Conservation (phyloP, 805 yeast species). For the Starmera pachycereana region DNA sequence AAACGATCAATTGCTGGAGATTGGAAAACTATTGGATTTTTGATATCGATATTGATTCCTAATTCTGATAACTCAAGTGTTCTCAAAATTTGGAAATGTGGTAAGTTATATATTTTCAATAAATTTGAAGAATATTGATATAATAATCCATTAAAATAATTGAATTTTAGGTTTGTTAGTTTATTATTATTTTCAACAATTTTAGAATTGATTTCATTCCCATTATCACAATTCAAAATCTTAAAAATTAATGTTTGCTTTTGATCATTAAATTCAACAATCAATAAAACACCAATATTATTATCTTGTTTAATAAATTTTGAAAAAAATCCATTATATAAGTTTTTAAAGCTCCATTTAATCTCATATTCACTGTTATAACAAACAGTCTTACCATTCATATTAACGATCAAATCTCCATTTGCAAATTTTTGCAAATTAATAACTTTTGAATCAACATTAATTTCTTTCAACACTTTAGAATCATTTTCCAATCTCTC, state of each 20-base stretch:
- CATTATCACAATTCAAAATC: constrained; percentile 6
- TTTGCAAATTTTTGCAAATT: constrained; percentile 3
- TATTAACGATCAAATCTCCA: constrained; percentile 6
- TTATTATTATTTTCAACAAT: constrained; percentile 10
- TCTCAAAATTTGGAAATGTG: constrained; percentile 14
- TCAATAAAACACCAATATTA: constrained; percentile 2
- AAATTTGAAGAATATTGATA: constrained; percentile 11
- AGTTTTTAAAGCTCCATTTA: constrained; percentile 8
- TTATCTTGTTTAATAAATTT: constrained; percentile 9
- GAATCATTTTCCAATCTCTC: constrained; percentile 15
- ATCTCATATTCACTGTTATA: constrained; percentile 2
- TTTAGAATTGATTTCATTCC: constrained; percentile 16
- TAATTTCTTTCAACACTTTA: constrained; percentile 10
- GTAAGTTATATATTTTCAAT: constrained; percentile 11
- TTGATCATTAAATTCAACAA: constrained; percentile 7
- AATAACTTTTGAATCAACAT: constrained; percentile 5
- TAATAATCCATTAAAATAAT: constrained; percentile 12
- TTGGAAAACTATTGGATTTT: constrained; percentile 5
- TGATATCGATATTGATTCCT: constrained; percentile 1
- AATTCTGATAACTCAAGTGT: constrained; percentile 3
- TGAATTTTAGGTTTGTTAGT: constrained; percentile 5
- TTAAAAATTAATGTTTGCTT: constrained; percentile 13
- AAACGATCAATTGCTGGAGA: constrained; percentile 20
- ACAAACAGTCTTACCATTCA: constrained; percentile 3
- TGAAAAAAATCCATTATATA: constrained; percentile 10